Evolutionary conservation across 1,139 yeast species (phyloP).

Genomic region (Sugiyamaella paludigena): DNA sequence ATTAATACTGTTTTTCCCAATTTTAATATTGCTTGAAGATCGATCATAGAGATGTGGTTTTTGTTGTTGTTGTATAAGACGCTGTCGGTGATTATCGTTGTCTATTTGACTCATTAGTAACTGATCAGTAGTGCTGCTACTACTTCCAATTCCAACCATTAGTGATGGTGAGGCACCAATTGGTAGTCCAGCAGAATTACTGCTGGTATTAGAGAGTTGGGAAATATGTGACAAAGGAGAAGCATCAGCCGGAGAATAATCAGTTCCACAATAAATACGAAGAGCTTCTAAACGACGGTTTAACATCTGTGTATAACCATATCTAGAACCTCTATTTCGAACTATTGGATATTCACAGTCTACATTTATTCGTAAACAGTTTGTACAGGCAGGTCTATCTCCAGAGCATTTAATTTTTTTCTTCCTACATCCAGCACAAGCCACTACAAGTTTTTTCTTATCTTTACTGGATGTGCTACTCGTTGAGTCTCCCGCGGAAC

Average conservation of each 20-base stretch:
- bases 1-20: too few relatives aligned
- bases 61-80: background rate
- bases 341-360: slow-evolving; percentile 40
- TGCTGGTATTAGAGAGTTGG: slow-evolving; percentile 1
- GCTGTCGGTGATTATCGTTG: background rate
- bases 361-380: slow-evolving; percentile 37
- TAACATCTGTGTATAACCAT: slow-evolving; percentile 39
- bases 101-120: slow-evolving; percentile 8
- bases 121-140: background rate
- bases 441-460: slow-evolving; percentile 37
- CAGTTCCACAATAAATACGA: slow-evolving; percentile 25
- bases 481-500: too few relatives aligned
- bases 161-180: slow-evolving; percentile 1
- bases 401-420: slow-evolving; percentile 42
- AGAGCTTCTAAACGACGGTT: slow-evolving; percentile 34
- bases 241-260: slow-evolving; percentile 1
- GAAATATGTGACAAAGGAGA: slow-evolving; percentile 10
- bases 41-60: background rate
- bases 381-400: slow-evolving; percentile 41
- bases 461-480: slow-evolving; percentile 2
- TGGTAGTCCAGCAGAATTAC: slow-evolving; percentile 6
- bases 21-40: too few relatives aligned
- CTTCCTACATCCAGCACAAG: slow-evolving; percentile 39
- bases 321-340: slow-evolving; percentile 40
- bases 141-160: background rate